phyloP scores from a whole-genome alignment of 257 asterid genomes.

The Solanum raphanifolium region DNA sequence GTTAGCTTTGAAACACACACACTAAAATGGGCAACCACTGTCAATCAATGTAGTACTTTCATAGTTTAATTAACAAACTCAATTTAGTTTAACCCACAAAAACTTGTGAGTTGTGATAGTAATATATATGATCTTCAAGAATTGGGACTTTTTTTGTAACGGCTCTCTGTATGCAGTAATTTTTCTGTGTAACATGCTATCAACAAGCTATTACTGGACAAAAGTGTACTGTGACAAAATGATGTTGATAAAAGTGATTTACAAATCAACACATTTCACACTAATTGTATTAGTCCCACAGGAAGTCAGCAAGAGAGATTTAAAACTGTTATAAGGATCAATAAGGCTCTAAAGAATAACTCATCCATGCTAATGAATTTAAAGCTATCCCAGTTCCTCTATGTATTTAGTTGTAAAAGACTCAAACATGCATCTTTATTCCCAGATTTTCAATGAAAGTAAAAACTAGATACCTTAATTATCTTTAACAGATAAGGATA shows the following conservation, averaged over 20 bases:
- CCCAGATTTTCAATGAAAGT: background rate
- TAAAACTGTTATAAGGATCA: background rate
- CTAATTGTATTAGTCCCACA: background rate
- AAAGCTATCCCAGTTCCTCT: background rate
- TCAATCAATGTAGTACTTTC: background rate
- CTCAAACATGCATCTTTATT: background rate
- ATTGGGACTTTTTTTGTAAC: background rate
- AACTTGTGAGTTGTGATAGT: background rate
- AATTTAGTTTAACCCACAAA: background rate
- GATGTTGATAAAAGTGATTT: background rate
- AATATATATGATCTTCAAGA: background rate
- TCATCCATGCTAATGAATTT: background rate
- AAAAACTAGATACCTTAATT: background rate
- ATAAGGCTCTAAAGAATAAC: background rate
- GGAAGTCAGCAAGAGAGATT: background rate
- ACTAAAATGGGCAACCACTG: background rate
- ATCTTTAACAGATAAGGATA: background rate
- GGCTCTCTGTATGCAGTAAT: background rate
- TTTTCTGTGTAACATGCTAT: background rate
- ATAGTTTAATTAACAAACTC: background rate
- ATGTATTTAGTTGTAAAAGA: background rate
- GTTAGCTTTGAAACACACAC: background rate
- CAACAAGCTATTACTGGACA: background rate
- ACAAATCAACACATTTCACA: background rate
- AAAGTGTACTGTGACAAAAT: background rate